Percentiles rank a stretch among this genome's conserved stretches.
Evolutionary conservation across 805 yeast species (phyloP).

Genomic region (Yueomyces sinensis): DNA sequence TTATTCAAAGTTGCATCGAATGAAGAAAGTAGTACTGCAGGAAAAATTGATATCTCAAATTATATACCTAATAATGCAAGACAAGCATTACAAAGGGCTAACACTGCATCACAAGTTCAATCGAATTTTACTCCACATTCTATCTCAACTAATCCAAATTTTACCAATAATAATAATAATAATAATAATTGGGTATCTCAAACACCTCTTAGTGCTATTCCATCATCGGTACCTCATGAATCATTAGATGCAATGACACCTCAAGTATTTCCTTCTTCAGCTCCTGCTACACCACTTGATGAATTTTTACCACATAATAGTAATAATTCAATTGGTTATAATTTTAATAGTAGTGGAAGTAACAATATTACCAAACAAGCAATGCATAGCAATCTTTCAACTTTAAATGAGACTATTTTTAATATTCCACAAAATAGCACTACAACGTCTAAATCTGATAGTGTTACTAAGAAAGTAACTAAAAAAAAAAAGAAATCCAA

Average conservation of each 20-base stretch:
- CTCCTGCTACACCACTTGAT: slow-evolving; percentile 2
- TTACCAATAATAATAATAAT: too few relatives aligned
- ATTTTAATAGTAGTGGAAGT: background rate
- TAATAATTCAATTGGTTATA: background rate
- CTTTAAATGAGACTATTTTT: background rate
- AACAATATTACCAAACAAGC: background rate
- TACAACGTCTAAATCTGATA: background rate
- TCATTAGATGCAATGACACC: background rate
- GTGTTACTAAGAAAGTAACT: background rate
- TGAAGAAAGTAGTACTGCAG: too few relatives aligned
- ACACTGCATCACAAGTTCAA: too few relatives aligned
- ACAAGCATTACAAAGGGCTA: too few relatives aligned
- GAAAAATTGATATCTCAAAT: too few relatives aligned
- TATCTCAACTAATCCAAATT: too few relatives aligned
- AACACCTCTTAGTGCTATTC: background rate
- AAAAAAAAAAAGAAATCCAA: background rate
- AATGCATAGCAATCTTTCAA: background rate
- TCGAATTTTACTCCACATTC: too few relatives aligned
- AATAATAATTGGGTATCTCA: too few relatives aligned
- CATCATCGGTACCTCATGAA: background rate
- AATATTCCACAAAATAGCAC: background rate
- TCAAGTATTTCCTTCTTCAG: slow-evolving; percentile 1
- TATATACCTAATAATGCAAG: too few relatives aligned
- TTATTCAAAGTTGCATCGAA: too few relatives aligned
- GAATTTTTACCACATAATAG: background rate